A percentile compares a stretch with the other conserved stretches of the same genome.
Evolutionary conservation across 257 asterid genomes (phyloP).

Genomic region (Voacanga thouarsii): DNA sequence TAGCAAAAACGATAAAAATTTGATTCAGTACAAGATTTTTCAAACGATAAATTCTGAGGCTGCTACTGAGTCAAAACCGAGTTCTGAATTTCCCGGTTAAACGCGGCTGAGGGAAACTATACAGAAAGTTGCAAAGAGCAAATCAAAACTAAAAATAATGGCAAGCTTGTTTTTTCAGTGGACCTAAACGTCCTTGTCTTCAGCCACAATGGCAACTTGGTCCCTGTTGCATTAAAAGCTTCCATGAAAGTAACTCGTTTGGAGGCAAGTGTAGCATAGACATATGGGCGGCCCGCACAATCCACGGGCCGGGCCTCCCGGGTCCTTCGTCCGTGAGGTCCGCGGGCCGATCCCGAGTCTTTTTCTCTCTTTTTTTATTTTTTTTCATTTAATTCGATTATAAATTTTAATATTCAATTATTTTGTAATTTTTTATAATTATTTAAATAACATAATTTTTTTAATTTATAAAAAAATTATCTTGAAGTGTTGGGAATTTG

Average conservation of each 20-base stretch:
- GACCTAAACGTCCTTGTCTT: background rate
- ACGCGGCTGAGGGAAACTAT: slow-evolving; percentile 17
- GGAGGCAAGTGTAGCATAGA: background rate
- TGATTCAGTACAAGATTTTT: background rate
- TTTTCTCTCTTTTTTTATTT: too few species aligned
- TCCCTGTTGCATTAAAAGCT: background rate
- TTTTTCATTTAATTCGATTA: too few species aligned
- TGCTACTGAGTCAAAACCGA: slow-evolving; percentile 9
- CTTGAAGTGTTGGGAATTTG: too few species aligned
- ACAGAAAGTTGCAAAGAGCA: background rate
- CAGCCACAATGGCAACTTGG: background rate
- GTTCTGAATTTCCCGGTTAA: background rate
- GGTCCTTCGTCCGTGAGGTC: too few species aligned
- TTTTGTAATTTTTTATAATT: too few species aligned
- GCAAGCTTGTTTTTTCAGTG: background rate
- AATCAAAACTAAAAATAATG: background rate
- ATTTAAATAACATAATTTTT: too few species aligned
- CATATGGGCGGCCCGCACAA: too few species aligned
- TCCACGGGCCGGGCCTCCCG: too few species aligned
- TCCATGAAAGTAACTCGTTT: background rate
- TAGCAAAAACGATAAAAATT: background rate
- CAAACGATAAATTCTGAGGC: background rate
- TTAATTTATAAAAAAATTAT: too few species aligned
- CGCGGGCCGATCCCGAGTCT: too few species aligned
- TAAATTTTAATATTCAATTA: too few species aligned